Conservation (phyloP, 306 rosid species). For the Sphenostylis stenocarpa region DNA sequence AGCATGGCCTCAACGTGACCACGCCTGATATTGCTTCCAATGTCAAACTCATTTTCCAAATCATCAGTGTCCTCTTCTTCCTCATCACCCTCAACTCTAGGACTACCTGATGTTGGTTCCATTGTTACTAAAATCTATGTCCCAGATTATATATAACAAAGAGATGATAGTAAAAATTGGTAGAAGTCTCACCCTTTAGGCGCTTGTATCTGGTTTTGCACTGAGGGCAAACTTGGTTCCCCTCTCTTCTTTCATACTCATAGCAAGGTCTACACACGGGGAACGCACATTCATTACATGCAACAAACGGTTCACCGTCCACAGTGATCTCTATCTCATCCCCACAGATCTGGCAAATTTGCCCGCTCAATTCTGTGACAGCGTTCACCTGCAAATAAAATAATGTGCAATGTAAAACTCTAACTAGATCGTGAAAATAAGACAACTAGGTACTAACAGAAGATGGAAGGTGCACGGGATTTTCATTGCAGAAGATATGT, state of each 20-base stretch:
- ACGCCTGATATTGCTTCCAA: conserved; percentile 49
- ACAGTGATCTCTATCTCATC: conserved; percentile 81
- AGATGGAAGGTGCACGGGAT: neutral
- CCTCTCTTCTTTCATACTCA: conserved; percentile 92
- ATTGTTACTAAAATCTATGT: conserved; percentile 16
- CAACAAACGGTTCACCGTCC: conserved; percentile 84
- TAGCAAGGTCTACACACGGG: conserved; percentile 91
- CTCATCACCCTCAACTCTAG: conserved; percentile 89
- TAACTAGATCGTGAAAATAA: conserved; percentile 23
- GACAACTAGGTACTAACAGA: neutral
- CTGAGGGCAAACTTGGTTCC: conserved; percentile 91
- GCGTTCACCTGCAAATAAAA: conserved; percentile 63
- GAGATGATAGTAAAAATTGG: neutral
- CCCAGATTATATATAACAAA: neutral
- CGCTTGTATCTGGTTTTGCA: conserved; percentile 93
- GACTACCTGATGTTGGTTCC: conserved; percentile 56
- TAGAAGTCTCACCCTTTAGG: conserved; percentile 54
- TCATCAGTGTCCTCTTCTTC: conserved; percentile 88
- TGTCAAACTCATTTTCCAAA: conserved; percentile 81
- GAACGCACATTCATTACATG: conserved; percentile 96
- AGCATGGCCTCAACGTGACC: conserved; percentile 58
- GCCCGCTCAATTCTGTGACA: conserved; percentile 76
- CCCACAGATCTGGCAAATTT: conserved; percentile 94
- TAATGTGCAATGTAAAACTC: conserved; percentile 20
- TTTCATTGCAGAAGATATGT: neutral